Percentiles rank a stretch among this genome's conserved stretches.
These are phyloP conservation scores for Rhodocollybia butyracea DNA, from an alignment of 768 basidiomycete species.

Conservation along the genomic window DNA sequence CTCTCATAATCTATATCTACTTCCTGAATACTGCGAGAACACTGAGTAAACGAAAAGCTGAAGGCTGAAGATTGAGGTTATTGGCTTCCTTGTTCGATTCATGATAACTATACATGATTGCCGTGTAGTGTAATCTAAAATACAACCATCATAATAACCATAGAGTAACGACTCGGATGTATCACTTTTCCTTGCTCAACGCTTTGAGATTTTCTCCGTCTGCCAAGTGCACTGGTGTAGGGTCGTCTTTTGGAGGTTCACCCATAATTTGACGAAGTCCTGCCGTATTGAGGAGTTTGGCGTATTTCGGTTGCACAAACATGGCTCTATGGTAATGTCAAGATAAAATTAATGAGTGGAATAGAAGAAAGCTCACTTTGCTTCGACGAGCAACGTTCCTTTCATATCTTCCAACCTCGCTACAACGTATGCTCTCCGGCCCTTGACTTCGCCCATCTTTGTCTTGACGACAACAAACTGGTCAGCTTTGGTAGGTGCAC, in stretches of 20 bases:
- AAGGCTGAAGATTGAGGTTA: too few species aligned
- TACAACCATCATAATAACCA: too few species aligned
- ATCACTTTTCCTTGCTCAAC: constrained; percentile 1
- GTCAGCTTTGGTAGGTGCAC: constrained; percentile 85
- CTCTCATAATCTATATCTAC: constrained; percentile 2
- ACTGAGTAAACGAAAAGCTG: too few species aligned
- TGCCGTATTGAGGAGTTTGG: constrained; percentile 1
- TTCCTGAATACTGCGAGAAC: neutral
- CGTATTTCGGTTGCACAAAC: constrained; percentile 8
- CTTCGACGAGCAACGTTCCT: constrained; percentile 82
- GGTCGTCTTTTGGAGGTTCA: neutral
- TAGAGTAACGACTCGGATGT: neutral
- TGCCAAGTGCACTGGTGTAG: constrained; percentile 5
- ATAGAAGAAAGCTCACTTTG: constrained; percentile 54
- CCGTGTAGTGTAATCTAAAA: too few species aligned
- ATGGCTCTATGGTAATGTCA: neutral
- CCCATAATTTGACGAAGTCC: constrained; percentile 1
- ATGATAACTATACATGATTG: too few species aligned
- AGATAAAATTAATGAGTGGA: constrained; percentile 9
- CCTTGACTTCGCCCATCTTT: constrained; percentile 60
- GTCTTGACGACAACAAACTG: constrained; percentile 89
- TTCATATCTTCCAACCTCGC: constrained; percentile 76
- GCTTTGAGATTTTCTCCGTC: constrained; percentile 5
- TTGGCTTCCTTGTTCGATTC: too few species aligned
- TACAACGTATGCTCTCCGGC: constrained; percentile 72